A percentile compares a stretch with the other conserved stretches of the same genome.
phyloP scores from a whole-genome alignment of 257 asterid species.

The Ocimum tenuiflorum region DNA sequence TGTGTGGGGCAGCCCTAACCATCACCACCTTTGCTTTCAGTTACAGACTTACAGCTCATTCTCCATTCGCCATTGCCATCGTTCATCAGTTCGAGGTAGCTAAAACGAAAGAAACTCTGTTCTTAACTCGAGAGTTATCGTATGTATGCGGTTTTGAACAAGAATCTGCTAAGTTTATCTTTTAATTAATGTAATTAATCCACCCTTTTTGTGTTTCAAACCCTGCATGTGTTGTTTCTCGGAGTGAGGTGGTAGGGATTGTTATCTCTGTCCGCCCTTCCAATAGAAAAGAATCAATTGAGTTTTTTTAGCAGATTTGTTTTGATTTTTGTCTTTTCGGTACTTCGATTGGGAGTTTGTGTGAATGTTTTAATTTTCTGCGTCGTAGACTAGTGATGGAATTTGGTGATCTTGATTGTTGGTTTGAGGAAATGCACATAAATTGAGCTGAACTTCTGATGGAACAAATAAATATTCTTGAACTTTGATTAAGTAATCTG shows the following conservation, averaged over 20 bases:
- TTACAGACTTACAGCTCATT: background rate
- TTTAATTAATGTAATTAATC: background rate
- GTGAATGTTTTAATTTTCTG: background rate
- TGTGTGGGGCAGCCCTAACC: slow-evolving; percentile 19
- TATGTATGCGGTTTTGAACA: background rate
- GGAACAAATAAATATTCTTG: background rate
- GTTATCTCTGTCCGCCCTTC: background rate
- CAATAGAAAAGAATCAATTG: background rate
- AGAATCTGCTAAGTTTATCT: background rate
- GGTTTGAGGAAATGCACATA: slow-evolving; percentile 1
- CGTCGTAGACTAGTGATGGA: background rate
- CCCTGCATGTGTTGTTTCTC: slow-evolving; percentile 16
- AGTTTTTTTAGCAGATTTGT: background rate
- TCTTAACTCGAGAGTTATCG: background rate
- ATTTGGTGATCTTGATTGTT: background rate
- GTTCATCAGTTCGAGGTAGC: background rate
- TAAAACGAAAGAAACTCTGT: background rate
- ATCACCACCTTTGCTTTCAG: background rate
- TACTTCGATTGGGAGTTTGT: background rate
- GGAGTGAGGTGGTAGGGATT: background rate
- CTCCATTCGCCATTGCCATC: background rate
- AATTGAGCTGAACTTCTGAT: background rate
- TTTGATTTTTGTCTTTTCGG: background rate
- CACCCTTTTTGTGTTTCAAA: background rate
- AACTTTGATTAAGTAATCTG: background rate